phyloP scores from a whole-genome alignment of 2,329 filamentous ascomycete genomes.

The Polytolypa hystricis region DNA sequence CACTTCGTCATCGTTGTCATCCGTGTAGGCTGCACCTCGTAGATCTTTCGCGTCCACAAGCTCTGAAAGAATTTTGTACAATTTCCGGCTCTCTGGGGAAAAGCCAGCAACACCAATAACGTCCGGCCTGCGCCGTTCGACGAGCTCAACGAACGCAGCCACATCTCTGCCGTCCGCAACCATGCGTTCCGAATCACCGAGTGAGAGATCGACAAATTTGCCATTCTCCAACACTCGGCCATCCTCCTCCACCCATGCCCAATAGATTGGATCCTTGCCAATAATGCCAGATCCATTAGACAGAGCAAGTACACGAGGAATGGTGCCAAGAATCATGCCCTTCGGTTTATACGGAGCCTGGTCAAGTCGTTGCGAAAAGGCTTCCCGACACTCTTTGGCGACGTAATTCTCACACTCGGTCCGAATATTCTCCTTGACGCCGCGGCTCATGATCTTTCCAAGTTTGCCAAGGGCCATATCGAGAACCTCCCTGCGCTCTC shows the following conservation, averaged over 20 bases:
- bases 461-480: conserved; percentile 72
- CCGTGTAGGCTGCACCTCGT: conserved; percentile 69
- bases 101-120: conserved; percentile 84
- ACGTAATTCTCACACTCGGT: conserved; percentile 91
- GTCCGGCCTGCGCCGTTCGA: conserved; percentile 72
- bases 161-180: conserved; percentile 54
- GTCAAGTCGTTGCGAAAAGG: conserved; percentile 80
- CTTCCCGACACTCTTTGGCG: conserved; percentile 75
- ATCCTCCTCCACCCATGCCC: conserved; percentile 89
- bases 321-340: conserved; percentile 78
- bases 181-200: conserved; percentile 54
- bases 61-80: conserved; percentile 70
- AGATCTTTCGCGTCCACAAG: conserved; percentile 69
- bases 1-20: conserved; percentile 65
- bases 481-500: conserved; percentile 72
- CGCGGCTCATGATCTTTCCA: conserved; percentile 73
- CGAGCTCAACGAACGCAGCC: conserved; percentile 63
- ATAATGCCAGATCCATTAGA: conserved; percentile 77
- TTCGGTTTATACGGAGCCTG: conserved; percentile 94
- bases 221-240: conserved; percentile 81
- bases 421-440: conserved; percentile 87
- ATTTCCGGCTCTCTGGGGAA: conserved; percentile 71
- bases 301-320: conserved; percentile 74
- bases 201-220: conserved; percentile 66
- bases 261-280: conserved; percentile 65